Percentiles rank a stretch among this genome's conserved stretches.
phyloP scores from a whole-genome alignment of 2,329 filamentous ascomycete genomes.

The Akanthomyces uredinophilus region DNA sequence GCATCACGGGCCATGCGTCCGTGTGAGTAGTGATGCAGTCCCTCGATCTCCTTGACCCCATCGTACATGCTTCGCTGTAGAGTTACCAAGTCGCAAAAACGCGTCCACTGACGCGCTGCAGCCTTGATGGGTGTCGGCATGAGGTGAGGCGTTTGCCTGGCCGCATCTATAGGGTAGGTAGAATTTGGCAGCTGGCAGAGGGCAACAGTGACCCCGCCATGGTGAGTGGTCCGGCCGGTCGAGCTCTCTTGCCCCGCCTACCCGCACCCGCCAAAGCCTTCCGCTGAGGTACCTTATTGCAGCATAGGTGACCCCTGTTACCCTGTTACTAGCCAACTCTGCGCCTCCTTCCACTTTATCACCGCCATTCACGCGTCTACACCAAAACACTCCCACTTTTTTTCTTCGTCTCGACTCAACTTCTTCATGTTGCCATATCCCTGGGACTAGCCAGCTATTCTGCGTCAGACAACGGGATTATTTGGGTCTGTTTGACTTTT shows the following conservation, averaged over 20 bases:
- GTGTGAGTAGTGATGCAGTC: too few species aligned
- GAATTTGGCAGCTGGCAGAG: background rate
- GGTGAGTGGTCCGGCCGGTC: background rate
- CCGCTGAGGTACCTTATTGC: background rate
- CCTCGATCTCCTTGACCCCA: too few species aligned
- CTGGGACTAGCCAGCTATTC: background rate
- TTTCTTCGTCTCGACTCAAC: constrained; percentile 5
- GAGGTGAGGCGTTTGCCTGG: background rate
- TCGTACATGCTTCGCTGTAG: too few species aligned
- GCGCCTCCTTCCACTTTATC: constrained; percentile 2
- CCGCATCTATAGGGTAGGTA: background rate
- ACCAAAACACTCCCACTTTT: constrained; percentile 10
- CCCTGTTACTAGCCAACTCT: background rate
- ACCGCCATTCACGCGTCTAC: constrained; percentile 13
- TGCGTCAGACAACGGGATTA: background rate
- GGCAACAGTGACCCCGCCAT: background rate
- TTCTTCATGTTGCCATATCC: background rate
- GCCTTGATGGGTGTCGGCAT: background rate
- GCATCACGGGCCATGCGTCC: too few species aligned
- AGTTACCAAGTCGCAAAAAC: background rate
- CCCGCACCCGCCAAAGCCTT: background rate
- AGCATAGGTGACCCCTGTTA: background rate
- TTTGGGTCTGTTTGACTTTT: background rate
- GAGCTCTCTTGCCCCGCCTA: background rate
- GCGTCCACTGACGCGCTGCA: background rate